Conservation (phyloP, 2,329 filamentous ascomycete species). For the Colletotrichum brevisporum region DNA sequence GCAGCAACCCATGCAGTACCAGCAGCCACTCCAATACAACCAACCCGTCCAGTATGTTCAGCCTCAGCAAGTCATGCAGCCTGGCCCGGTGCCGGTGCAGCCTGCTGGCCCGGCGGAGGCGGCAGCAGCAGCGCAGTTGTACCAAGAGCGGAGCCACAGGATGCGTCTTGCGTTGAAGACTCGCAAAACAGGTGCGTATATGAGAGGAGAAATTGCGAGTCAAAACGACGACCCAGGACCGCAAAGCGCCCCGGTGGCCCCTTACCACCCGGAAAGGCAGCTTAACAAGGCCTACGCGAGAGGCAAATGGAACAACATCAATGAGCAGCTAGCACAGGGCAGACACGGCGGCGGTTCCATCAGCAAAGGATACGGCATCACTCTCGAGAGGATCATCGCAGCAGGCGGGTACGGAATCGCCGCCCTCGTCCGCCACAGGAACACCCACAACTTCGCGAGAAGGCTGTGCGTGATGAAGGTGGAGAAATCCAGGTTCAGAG, state of each 20-base stretch:
- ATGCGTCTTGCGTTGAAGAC: too few relatives aligned
- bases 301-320: background rate
- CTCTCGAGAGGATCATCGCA: conserved; percentile 47
- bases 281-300: background rate
- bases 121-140: too few relatives aligned
- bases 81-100: too few relatives aligned
- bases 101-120: too few relatives aligned
- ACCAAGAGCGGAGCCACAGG: too few relatives aligned
- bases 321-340: background rate
- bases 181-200: too few relatives aligned
- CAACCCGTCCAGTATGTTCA: too few relatives aligned
- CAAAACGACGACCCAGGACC: too few relatives aligned
- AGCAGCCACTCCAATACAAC: too few relatives aligned
- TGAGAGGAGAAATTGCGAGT: background rate
- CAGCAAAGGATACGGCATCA: conserved; percentile 42
- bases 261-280: background rate
- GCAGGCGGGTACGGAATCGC: conserved; percentile 47
- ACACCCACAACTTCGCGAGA: background rate
- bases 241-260: too few relatives aligned
- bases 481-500: conserved; percentile 14
- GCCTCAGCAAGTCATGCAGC: too few relatives aligned
- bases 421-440: conserved; percentile 36
- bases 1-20: too few relatives aligned
- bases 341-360: background rate
- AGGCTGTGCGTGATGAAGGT: conserved; percentile 29